Conservation (phyloP, 805 yeast genomes). For the Candida tibetensis region DNA sequence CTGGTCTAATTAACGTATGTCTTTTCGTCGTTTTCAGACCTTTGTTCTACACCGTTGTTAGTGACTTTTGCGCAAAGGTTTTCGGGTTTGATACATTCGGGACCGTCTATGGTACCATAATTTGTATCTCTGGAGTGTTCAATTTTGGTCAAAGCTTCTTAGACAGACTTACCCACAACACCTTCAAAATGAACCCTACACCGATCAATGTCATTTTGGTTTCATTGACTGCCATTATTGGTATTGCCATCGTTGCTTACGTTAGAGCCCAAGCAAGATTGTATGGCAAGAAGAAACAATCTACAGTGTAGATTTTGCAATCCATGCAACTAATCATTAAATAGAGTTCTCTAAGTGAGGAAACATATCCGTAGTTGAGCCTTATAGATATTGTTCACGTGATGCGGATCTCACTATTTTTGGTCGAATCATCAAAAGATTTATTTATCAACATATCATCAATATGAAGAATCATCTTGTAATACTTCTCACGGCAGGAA, state of each 20-base stretch:
- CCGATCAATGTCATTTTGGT: slow-evolving; percentile 47
- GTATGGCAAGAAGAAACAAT: too few species aligned
- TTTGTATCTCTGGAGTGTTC: slow-evolving; percentile 50
- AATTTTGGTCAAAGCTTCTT: slow-evolving; percentile 47
- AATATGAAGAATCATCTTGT: too few species aligned
- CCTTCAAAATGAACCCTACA: slow-evolving; percentile 52
- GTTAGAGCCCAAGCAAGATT: slow-evolving; percentile 25
- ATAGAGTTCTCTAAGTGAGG: too few species aligned
- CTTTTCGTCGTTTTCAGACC: slow-evolving; percentile 55
- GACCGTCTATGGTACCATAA: slow-evolving; percentile 55
- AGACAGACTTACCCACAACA: slow-evolving; percentile 49
- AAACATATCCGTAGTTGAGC: neutral
- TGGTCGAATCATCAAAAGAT: too few species aligned
- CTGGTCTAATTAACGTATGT: slow-evolving; percentile 45
- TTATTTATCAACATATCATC: too few species aligned
- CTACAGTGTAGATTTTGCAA: too few species aligned
- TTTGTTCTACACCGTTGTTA: slow-evolving; percentile 54
- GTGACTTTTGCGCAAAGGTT: slow-evolving; percentile 60
- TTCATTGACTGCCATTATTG: slow-evolving; percentile 40
- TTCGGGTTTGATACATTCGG: slow-evolving; percentile 64
- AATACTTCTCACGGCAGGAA: neutral
- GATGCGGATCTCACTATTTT: too few species aligned
- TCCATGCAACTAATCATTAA: too few species aligned
- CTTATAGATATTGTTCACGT: neutral
- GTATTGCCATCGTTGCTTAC: slow-evolving; percentile 40